Percentiles rank a stretch among this genome's conserved stretches.
Evolutionary conservation across 2,329 filamentous ascomycete genomes (phyloP).

Genomic region (Apiospora hydei): DNA sequence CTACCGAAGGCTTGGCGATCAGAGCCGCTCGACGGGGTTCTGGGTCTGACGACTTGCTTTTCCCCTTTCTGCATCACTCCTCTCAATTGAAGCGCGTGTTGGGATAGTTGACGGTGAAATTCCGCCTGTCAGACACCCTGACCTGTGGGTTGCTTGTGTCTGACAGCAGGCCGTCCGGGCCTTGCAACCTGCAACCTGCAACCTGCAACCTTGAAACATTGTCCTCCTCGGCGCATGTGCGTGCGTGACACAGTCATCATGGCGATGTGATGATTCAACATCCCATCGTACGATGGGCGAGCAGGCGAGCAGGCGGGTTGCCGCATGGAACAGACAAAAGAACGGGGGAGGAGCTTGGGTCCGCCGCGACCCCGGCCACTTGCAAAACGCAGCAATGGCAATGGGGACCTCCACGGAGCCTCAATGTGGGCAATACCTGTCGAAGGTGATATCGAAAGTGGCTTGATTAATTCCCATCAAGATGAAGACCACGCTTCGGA

Average conservation of each 20-base stretch:
- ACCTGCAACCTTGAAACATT: neutral
- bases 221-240: neutral
- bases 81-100: neutral
- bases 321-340: neutral
- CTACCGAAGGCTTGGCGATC: neutral
- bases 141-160: neutral
- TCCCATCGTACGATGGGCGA: neutral
- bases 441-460: neutral
- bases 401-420: neutral
- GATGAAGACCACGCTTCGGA: neutral
- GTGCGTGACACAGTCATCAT: neutral
- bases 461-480: neutral
- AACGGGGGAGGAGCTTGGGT: neutral
- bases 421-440: neutral
- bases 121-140: neutral
- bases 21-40: conserved; percentile 1
- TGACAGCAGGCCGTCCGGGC: neutral
- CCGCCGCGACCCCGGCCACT: neutral
- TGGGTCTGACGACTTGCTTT: neutral
- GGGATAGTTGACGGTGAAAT: neutral
- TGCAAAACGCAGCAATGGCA: neutral
- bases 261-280: neutral
- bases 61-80: neutral
- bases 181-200: neutral
- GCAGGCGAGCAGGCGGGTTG: neutral